Conservation (phyloP, 2,329 filamentous ascomycete genomes). For the Colletotrichum cuscutae region DNA sequence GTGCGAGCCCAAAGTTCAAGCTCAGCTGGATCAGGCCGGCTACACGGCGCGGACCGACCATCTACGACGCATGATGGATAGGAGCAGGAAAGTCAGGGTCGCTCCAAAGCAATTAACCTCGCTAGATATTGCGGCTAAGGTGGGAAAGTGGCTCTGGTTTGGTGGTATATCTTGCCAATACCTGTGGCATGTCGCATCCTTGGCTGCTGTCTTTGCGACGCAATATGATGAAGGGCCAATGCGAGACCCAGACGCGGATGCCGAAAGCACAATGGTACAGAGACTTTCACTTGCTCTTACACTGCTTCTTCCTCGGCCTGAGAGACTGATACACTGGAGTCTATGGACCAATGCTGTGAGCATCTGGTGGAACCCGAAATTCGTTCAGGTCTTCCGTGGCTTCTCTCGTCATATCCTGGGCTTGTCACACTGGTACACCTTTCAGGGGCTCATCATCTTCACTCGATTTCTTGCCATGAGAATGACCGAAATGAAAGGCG, state of each 20-base stretch:
- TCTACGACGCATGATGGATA: slow-evolving; percentile 78
- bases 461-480: slow-evolving; percentile 63
- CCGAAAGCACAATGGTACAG: slow-evolving; percentile 4
- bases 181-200: slow-evolving; percentile 59
- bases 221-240: slow-evolving; percentile 17
- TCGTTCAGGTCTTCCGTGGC: slow-evolving; percentile 68
- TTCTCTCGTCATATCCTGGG: slow-evolving; percentile 70
- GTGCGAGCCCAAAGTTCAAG: slow-evolving; percentile 80
- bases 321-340: slow-evolving; percentile 56
- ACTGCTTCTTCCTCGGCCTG: slow-evolving; percentile 45
- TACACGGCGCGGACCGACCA: slow-evolving; percentile 90
- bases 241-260: slow-evolving; percentile 33
- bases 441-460: slow-evolving; percentile 69
- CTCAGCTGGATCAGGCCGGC: slow-evolving; percentile 74
- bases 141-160: slow-evolving; percentile 60
- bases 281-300: slow-evolving; percentile 40
- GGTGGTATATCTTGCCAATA: slow-evolving; percentile 57
- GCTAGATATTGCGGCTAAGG: slow-evolving; percentile 54
- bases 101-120: slow-evolving; percentile 50
- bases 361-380: slow-evolving; percentile 76
- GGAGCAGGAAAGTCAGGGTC: slow-evolving; percentile 60
- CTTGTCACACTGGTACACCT: slow-evolving; percentile 72
- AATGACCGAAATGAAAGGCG: slow-evolving; percentile 52
- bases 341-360: slow-evolving; percentile 61
- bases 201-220: slow-evolving; percentile 33